Conservation (phyloP, 441 rosid genomes). For the Pelargonium citronellum region DNA sequence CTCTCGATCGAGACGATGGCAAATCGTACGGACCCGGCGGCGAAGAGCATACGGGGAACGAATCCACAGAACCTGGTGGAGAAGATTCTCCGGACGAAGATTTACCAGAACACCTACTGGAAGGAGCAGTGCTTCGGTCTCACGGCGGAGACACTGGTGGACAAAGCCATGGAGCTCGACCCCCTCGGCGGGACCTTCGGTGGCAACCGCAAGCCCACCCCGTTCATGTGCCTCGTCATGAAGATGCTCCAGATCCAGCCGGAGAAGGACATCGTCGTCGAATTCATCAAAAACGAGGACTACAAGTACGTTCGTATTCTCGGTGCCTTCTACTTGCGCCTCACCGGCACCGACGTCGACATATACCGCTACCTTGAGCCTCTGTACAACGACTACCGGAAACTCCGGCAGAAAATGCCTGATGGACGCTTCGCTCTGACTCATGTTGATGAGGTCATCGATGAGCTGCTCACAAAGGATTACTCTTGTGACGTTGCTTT, state of each 20-base stretch:
- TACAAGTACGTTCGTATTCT: conserved; percentile 91
- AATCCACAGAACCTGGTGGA: conserved; percentile 91
- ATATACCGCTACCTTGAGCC: conserved; percentile 90
- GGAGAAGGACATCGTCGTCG: conserved; percentile 87
- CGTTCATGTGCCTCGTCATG: conserved; percentile 76
- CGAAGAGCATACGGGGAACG: conserved; percentile 82
- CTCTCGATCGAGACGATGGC: conserved; percentile 42
- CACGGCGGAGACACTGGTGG: conserved; percentile 91
- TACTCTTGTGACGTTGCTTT: conserved; percentile 84
- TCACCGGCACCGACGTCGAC: conserved; percentile 75
- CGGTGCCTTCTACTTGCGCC: conserved; percentile 82
- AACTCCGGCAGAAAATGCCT: conserved; percentile 49
- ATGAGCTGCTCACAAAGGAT: conserved; percentile 73
- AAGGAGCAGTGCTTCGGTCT: conserved; percentile 92
- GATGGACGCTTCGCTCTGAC: conserved; percentile 64
- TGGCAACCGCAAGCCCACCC: conserved; percentile 83
- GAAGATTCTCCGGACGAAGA: conserved; percentile 75
- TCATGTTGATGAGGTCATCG: conserved; percentile 82
- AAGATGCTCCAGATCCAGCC: conserved; percentile 98
- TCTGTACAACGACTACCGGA: conserved; percentile 76
- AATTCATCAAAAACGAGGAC: conserved; percentile 87
- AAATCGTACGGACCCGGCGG: conserved; percentile 81
- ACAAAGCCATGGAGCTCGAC: conserved; percentile 96
- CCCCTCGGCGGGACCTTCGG: conserved; percentile 81
- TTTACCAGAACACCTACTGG: conserved; percentile 87